Evolutionary conservation across 768 basidiomycete genomes (phyloP), one percentile per base, ranked within the genome.

Genomic region (Amanita rimosa): DNA sequence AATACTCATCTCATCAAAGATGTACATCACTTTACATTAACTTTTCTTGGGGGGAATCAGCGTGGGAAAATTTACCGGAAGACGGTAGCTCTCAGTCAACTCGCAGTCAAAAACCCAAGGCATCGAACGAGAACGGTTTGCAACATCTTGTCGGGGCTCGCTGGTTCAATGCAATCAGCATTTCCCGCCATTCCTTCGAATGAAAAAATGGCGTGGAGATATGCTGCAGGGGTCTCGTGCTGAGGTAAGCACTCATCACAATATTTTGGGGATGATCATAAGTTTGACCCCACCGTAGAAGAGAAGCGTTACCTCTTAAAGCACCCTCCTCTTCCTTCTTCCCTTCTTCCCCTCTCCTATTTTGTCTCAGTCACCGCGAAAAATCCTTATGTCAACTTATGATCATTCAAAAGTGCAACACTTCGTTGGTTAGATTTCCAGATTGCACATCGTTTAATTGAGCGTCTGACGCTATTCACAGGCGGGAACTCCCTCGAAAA

Each of bases 401-500:
- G 75, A 76, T 64, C 76, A 77, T 59, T 72, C 73, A 40, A 70
- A 67, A 63, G 73, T 77, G 46, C 69, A 74, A 56, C 70, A 76
- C 44, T 78, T 69, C 57, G 74, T 78, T 51, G 76, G 76, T 70
- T 51, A 56, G 62, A 48, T 35, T 19, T 42, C 51, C 44, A 27
- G 50, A 38, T 22, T 49, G 13, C 44, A 22, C 36, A 44, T 16
- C 45, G 16, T 10, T 43, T 48, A 54, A 50, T 49, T 52, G 31
- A 39, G 55, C 52, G 19, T 35, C 21, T 22, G 39, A 52, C 37
- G 46, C 39, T 36, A 53, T 46, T 45, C 49, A n/a, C 60, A 97
- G 96, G 96, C 60, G 94, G 91, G 53, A 97, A 97, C 69, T 81
- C 88, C 26, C 62, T 99, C 53, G 89, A 93, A 52, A 83, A 78